Evolutionary conservation across 345 rosid genomes (phyloP), one percentile per base, ranked within the genome.

Genomic region (Gossypioides kirkii): DNA sequence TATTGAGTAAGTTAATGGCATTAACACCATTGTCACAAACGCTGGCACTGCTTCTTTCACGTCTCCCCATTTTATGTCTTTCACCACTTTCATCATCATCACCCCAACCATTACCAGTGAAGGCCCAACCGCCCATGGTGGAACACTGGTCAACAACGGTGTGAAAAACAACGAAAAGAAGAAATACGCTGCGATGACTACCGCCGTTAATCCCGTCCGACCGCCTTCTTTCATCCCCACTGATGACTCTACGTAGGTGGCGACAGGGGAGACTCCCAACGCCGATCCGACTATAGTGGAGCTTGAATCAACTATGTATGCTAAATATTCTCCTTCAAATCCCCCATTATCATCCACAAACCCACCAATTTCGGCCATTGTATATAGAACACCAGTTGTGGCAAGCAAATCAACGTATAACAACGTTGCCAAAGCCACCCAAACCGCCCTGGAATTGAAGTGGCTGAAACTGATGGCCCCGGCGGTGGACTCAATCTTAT

Each of bases 51-150:
- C 95, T 67, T 90, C 92, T 72, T 85, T 89, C 46, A 82, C 78
- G 71, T 88, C 80, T 6, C 49, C 91, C 97, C 97, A 92, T 6
- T 87, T 69, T 3, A 94, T 88, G 47, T 87, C 91, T 82, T 84
- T 92, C 68, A 85, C 90, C 74, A 87, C 92, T 81, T 82, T 90
- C 90, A 90, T 92, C 97, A 88, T 94, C 97, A 89, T 73, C 70
- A 89, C 88, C 53, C 98, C 98, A 61, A 90, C 97, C 76, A 88
- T 80, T 28, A 90, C 90, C 11, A 94, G 75, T 7, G 97, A 89
- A 16, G 97, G 97, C 10, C 97, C 97, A 26, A 90, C 84, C 3
- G 97, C 98, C 98, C 97, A 94, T 9, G 91, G 88, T 6, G 98
- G 97, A 4, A 94, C 97, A 70, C 84, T 92, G 6, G 76, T 84